phyloP scores from a whole-genome alignment of 108 stramenopile genomes.

The Nannochloropsis salina region DNA sequence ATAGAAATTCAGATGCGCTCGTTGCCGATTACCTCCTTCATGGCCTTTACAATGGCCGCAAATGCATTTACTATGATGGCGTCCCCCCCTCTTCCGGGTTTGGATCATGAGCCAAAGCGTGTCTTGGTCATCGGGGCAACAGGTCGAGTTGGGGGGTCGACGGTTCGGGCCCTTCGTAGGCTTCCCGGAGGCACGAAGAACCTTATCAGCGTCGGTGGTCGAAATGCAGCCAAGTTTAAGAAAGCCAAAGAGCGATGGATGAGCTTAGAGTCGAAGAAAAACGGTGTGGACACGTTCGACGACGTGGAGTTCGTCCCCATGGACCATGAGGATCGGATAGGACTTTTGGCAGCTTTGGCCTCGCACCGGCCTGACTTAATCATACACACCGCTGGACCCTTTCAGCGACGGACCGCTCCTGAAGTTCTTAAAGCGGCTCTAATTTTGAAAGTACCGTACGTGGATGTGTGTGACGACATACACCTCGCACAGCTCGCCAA shows the following conservation, averaged over 20 bases:
- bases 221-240: constrained; percentile 33
- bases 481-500: constrained; percentile 37
- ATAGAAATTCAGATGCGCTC: too few relatives aligned
- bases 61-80: neutral
- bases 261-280: constrained; percentile 23
- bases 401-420: constrained; percentile 30
- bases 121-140: constrained; percentile 29
- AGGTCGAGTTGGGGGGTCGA: constrained; percentile 39
- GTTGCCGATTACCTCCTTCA: too few relatives aligned
- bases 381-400: constrained; percentile 44
- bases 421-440: constrained; percentile 41
- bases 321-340: constrained; percentile 32
- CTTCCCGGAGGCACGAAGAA: constrained; percentile 24
- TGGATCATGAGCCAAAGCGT: neutral
- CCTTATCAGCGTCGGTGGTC: constrained; percentile 35
- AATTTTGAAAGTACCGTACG: constrained; percentile 27
- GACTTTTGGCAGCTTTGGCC: constrained; percentile 24
- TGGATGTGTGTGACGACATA: constrained; percentile 44
- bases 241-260: constrained; percentile 45
- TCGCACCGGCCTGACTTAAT: constrained; percentile 33
- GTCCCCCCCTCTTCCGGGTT: neutral
- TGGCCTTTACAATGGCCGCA: neutral
- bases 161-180: constrained; percentile 42
- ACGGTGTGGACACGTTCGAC: constrained; percentile 27
- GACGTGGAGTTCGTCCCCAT: constrained; percentile 32